Base-by-base conservation (phyloP, 2,329 filamentous ascomycete species). In the Colletotrichum lini region DNA sequence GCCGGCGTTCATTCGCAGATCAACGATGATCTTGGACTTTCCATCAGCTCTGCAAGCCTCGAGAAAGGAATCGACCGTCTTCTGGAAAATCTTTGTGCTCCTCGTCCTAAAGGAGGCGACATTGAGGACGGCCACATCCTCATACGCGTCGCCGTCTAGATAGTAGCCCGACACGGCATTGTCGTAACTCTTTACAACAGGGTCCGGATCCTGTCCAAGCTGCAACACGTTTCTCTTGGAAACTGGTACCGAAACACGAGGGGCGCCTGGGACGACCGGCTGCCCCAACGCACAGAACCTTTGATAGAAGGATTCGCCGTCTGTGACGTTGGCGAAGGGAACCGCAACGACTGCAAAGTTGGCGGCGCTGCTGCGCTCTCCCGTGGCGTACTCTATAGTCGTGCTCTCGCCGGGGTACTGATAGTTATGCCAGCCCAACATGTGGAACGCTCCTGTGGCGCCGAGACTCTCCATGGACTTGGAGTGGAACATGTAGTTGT, bases 1-100 rank as follows among this genome's bases (percentile, higher is more conserved):
- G 47, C 90, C 90, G 4, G 84, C 85, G 73, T 92, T 92, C 57
- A 83, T 84, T 10, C 52, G 85, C 12, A 91, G 79, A 74, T 91
- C 89, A 45, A 92, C 81, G 26, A 92, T 85, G 0, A 92, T 84
- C 77, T 88, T 89, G 44, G 84, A 53, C 79, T 90, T 91, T 71
- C 86, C 86, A 2, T 82, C 84, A 8, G 81, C 80, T 65, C 82
- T 82, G 40, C 75, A 77, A 13, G 58, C 40, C 16, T 40, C 61
- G 12, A 79, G 71, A 67, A 79, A 79, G 1, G 60, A n/a, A 35
- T 73, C 60, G 2, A 77, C 72, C 15, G 79, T 79, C 16, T 79
- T 70, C 50, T 78, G 76, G 50, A 83, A 78, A 56, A 81, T 78
- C 30, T 73, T 56, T 3, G 77, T 70, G 45, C 71, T 77, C 21